Evolutionary conservation across 2,329 filamentous ascomycete species (phyloP).

Genomic region (Didymella arachidicola): DNA sequence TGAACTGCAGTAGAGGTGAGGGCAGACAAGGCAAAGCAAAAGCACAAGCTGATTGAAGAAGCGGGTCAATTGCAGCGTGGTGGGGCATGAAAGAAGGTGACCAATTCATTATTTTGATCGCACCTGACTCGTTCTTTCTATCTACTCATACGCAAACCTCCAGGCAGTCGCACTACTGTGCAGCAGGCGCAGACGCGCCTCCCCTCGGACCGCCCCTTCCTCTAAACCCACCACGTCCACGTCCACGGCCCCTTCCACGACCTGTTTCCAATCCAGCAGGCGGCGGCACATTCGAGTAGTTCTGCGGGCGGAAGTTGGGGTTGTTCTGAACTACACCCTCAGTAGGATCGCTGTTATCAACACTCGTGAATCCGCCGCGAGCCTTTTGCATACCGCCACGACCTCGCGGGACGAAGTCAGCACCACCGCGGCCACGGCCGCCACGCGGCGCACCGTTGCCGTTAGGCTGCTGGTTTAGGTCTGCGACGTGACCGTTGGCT

Average conservation of each 20-base stretch:
- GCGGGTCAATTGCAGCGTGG: neutral
- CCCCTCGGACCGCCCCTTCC: constrained; percentile 43
- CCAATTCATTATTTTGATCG: neutral
- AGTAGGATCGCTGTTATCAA: constrained; percentile 60
- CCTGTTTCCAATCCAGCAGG: constrained; percentile 43
- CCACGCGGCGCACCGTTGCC: constrained; percentile 41
- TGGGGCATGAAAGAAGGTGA: neutral
- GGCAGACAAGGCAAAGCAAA: neutral
- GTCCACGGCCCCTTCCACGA: constrained; percentile 36
- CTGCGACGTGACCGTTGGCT: constrained; percentile 35
- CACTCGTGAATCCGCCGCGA: constrained; percentile 55
- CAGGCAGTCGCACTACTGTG: constrained; percentile 19
- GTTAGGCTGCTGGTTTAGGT: constrained; percentile 37
- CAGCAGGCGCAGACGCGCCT: constrained; percentile 29
- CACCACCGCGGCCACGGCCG: constrained; percentile 31
- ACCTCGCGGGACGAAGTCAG: constrained; percentile 51
- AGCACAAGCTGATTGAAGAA: neutral
- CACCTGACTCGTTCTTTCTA: neutral
- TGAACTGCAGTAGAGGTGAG: neutral
- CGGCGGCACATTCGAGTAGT: constrained; percentile 50
- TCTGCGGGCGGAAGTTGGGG: constrained; percentile 63
- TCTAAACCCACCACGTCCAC: constrained; percentile 43
- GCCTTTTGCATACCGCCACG: constrained; percentile 48
- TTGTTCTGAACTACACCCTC: constrained; percentile 64
- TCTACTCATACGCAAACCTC: neutral